Conservation (phyloP, 2,329 filamentous ascomycete species). For the Parastagonospora avenae region DNA sequence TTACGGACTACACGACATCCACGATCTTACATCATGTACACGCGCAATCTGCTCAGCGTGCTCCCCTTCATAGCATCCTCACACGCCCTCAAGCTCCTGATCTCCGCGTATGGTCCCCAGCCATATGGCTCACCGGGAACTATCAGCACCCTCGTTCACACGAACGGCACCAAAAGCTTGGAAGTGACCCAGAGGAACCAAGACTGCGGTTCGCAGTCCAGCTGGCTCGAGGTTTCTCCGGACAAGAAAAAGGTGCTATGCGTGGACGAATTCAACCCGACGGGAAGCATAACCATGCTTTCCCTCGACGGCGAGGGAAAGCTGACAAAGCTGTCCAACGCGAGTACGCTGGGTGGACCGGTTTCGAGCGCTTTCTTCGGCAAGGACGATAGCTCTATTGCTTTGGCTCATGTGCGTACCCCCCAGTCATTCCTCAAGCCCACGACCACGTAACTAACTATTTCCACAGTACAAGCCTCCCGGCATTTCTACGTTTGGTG, state of each 20-base stretch:
- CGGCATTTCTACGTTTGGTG: slow-evolving; percentile 43
- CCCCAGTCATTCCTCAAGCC: no score
- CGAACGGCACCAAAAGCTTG: slow-evolving; percentile 37
- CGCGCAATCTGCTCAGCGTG: no score
- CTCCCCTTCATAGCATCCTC: not conserved
- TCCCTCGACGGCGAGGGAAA: slow-evolving; percentile 45
- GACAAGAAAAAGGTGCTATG: slow-evolving; percentile 61
- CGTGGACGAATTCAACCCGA: slow-evolving; percentile 61
- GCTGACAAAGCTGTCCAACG: slow-evolving; percentile 42
- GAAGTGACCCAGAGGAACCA: slow-evolving; percentile 51
- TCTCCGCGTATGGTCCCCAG: slow-evolving; percentile 46
- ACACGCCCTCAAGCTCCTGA: slow-evolving; percentile 45
- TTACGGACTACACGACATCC: no score
- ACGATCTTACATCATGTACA: no score
- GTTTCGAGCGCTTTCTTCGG: slow-evolving; percentile 52
- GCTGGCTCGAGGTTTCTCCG: slow-evolving; percentile 65
- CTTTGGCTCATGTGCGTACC: slow-evolving; percentile 30
- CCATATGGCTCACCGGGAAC: slow-evolving; percentile 34
- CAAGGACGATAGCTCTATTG: slow-evolving; percentile 43
- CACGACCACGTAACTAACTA: no score
- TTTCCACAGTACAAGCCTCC: slow-evolving; percentile 45
- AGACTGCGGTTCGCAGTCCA: slow-evolving; percentile 60
- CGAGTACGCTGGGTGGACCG: slow-evolving; percentile 45
- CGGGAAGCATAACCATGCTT: slow-evolving; percentile 54
- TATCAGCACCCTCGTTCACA: slow-evolving; percentile 47